Evolutionary conservation across 805 yeast species (phyloP), one percentile per base, ranked within the genome.

Genomic region (Jamesozyma piceae): DNA sequence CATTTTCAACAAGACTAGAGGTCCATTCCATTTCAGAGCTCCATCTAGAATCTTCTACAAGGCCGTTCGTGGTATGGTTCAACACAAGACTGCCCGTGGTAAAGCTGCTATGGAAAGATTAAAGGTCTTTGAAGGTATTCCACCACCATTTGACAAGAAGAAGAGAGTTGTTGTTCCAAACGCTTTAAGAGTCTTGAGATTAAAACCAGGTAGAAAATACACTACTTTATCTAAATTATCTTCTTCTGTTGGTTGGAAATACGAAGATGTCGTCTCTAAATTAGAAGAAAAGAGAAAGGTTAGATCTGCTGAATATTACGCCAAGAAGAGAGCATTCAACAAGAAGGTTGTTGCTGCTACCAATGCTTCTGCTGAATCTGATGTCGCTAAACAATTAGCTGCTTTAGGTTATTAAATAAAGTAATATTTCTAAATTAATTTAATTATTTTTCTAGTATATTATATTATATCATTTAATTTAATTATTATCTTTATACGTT

Each of bases 11-110:
- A 88, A 88, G 78, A 82, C 79, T 67, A 83, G 88, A 73, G 99
- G 98, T 78, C 97, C 97, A 68, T 92, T 90, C 97, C 99, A 92
- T 74, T 92, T 92, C 95, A 92, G 97, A 77, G 99, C 99, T 54
- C 99, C 99, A 73, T 89, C 97, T 54, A 88, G 97, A 78, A 90
- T 92, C 75, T 88, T 92, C 76, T 89, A 89, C 94, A 92, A 92
- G 84, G 97, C 99, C 67, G 74, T 92, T 71, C 85, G 95, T 72
- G 99, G 99, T 77, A 92, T 92, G 99, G 77, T 92, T 66, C 77
- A 96, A 71, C 97, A 92, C 89, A 92, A 92, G 88, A 92, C 98
- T 62, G 92, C 97, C 64, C 92, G 97, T 77, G 99, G 99, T 75
- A 84, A 86, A 79, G 97, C 97, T 69, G 99, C 99, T 65, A 74